Conservation (phyloP, 441 rosid species). For the Capsella rubella region DNA sequence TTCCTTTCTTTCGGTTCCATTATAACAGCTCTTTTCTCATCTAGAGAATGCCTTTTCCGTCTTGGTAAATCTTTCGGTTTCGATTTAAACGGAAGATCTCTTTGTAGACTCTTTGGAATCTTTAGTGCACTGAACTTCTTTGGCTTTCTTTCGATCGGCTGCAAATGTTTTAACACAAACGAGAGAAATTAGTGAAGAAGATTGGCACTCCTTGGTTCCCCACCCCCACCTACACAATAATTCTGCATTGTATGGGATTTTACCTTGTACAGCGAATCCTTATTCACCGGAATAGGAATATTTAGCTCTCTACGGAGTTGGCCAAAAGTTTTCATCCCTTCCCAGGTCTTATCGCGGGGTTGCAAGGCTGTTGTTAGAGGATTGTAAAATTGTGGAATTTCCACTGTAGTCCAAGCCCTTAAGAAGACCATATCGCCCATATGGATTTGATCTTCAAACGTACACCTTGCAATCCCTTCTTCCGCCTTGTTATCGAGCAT, state of each 20-base stretch:
- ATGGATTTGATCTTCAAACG: slow-evolving; percentile 91
- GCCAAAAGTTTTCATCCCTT: slow-evolving; percentile 91
- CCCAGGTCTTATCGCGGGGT: slow-evolving; percentile 79
- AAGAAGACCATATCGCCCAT: slow-evolving; percentile 90
- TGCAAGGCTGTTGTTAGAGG: slow-evolving; percentile 91
- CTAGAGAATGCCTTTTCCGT: slow-evolving; percentile 57
- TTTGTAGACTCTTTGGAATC: slow-evolving; percentile 75
- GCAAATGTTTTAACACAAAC: slow-evolving; percentile 31
- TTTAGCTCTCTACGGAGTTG: slow-evolving; percentile 78
- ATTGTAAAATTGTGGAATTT: slow-evolving; percentile 76
- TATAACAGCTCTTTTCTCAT: slow-evolving; percentile 75
- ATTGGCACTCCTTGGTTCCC: not conserved
- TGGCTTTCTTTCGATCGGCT: slow-evolving; percentile 78
- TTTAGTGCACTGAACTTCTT: slow-evolving; percentile 81
- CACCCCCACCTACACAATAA: not conserved
- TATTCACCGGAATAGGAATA: slow-evolving; percentile 77
- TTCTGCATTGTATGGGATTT: slow-evolving; percentile 13
- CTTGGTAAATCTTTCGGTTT: slow-evolving; percentile 75
- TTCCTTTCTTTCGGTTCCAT: slow-evolving; percentile 73
- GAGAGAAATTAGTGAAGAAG: slow-evolving; percentile 26
- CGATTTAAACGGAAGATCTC: slow-evolving; percentile 71
- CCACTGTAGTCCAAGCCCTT: slow-evolving; percentile 87
- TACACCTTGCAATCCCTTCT: slow-evolving; percentile 94
- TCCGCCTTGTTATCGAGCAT: slow-evolving; percentile 75
- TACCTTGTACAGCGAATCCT: slow-evolving; percentile 93